phyloP scores from a whole-genome alignment of 179 eudicot species.

The Silene noctiflora region DNA sequence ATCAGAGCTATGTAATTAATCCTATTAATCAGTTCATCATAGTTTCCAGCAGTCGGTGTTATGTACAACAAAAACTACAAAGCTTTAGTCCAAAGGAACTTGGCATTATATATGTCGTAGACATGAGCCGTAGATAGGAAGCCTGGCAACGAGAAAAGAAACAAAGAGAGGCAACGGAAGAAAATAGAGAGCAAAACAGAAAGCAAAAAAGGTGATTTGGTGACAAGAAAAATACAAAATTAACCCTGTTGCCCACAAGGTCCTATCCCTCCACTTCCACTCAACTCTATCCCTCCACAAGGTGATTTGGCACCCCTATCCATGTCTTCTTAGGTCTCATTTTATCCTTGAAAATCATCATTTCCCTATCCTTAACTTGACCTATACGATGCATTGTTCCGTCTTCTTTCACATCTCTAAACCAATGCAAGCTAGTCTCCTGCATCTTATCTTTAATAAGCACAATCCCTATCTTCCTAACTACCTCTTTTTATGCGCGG shows the following conservation, averaged over 20 bases:
- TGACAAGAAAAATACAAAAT: not conserved
- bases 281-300: no score
- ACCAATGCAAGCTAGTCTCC: not conserved
- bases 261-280: not conserved
- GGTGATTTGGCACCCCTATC: not conserved
- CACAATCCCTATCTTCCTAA: not conserved
- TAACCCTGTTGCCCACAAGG: slow-evolving; percentile 2
- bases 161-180: not conserved
- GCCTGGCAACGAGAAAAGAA: not conserved
- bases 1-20: no score
- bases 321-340: slow-evolving; percentile 1
- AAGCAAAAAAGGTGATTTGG: not conserved
- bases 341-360: not conserved
- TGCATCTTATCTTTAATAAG: not conserved
- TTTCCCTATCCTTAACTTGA: not conserved
- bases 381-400: not conserved
- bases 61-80: not conserved
- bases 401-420: not conserved
- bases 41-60: not conserved
- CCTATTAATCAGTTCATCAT: no score
- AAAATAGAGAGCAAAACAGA: not conserved
- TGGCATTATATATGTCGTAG: not conserved
- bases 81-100: not conserved
- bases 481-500: not conserved
- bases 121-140: not conserved